These are phyloP conservation scores for Blastocystis sp. DNA, from an alignment of 352 stramenopile species.

Conservation along the genomic window DNA sequence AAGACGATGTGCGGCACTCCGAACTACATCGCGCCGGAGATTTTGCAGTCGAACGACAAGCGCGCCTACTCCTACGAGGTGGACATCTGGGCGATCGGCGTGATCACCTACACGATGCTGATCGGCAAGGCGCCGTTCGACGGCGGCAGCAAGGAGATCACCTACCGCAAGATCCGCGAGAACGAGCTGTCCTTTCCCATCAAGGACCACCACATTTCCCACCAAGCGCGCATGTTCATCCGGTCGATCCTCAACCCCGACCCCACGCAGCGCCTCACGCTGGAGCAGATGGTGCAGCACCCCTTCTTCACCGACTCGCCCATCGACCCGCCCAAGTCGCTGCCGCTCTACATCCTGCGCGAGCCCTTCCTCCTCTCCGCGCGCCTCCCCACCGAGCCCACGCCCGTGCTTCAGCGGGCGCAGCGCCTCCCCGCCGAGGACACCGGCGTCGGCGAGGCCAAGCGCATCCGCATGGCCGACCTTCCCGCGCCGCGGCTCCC, in stretches of 20 bases:
- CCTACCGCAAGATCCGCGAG: constrained; percentile 67
- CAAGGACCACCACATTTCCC: constrained; percentile 60
- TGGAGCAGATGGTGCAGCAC: constrained; percentile 65
- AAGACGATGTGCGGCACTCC: constrained; percentile 87
- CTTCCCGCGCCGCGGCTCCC: not conserved
- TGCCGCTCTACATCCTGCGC: constrained; percentile 65
- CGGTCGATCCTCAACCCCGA: constrained; percentile 57
- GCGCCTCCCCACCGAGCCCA: constrained; percentile 37
- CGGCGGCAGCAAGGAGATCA: constrained; percentile 81
- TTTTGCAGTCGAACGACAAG: constrained; percentile 77
- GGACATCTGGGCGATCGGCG: constrained; percentile 88
- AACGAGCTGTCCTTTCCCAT: constrained; percentile 63
- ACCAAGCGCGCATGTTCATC: constrained; percentile 69
- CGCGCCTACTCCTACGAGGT: constrained; percentile 87
- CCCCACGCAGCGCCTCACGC: constrained; percentile 47
- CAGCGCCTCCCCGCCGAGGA: not conserved
- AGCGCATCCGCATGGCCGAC: constrained; percentile 19
- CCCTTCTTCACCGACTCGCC: constrained; percentile 70
- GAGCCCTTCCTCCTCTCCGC: constrained; percentile 56
- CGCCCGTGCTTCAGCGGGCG: constrained; percentile 47
- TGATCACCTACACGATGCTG: constrained; percentile 91
- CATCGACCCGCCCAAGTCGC: constrained; percentile 59
- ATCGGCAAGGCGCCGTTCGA: constrained; percentile 92
- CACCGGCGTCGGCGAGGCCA: not conserved
- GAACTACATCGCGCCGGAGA: constrained; percentile 89